Evolutionary conservation across 2,329 filamentous ascomycete genomes (phyloP), one percentile per base, ranked within the genome.

Genomic region (Colletotrichum trifolii): DNA sequence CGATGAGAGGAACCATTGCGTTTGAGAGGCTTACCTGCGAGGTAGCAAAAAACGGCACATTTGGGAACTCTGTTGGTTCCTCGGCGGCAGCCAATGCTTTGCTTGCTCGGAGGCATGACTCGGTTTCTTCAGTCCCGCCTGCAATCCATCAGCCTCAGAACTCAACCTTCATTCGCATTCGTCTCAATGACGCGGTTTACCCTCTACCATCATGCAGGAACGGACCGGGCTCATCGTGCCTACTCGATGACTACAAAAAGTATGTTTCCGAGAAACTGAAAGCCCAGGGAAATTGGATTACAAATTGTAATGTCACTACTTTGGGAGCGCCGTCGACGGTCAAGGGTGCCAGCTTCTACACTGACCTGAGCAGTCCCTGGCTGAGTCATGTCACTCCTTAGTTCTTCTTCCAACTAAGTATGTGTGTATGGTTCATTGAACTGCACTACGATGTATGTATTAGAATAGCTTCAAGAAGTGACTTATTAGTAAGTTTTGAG

Each of bases 1-100:
- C 85, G 0, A 91, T 91, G 88, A 80, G 88, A 7, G 89, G 89
- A 2, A 90, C 88, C 2, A 82, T 91, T 34, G 83, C 85, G 0
- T 88, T 91, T 67, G 89, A 91, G 74, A 81, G 86, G 8, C 75
- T 91, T 64, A 86, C 79, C 67, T 91, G 89, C 70, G 61, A 66
- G 8, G 70, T 64, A 38, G 17, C 40, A 13, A 34, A 54, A 40
- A 67, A 68, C 64, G 54, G 52, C 8, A 66, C 68, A 11, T 8
- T 34, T 9, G 47, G 65, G 8, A 52, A 59, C 6, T 60, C 68
- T 1, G 60, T 67, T 2, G 25, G 25, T 25, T 25, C 25, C 4
- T 25, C 25, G 25, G 25, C 25, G 25, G 25, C 25, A 25, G 25
- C 25, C 25, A 25, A 25, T 25, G 4, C 25, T 25, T 25, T 25